phyloP scores from a whole-genome alignment of 768 basidiomycete genomes.

The Tephrocybe sp. region DNA sequence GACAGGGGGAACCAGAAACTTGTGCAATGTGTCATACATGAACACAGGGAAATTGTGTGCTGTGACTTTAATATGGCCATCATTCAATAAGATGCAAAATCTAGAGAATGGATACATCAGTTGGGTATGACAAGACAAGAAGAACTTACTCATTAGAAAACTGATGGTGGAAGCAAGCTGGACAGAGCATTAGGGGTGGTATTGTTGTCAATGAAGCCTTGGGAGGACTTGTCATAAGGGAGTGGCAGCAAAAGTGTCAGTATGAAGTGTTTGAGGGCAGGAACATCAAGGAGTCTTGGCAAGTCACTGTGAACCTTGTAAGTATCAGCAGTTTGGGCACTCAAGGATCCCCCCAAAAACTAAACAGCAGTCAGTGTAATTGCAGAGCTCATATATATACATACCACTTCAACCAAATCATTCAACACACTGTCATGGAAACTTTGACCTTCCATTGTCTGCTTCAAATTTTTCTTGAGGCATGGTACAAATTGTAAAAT shows the following conservation, averaged over 20 bases:
- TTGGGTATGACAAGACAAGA: background rate
- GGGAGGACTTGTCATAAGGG: background rate
- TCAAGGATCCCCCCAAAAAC: background rate
- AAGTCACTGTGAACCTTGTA: background rate
- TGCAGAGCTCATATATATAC: background rate
- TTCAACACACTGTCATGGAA: no score
- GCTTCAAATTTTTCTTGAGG: no score
- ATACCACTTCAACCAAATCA: background rate
- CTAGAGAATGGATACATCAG: background rate
- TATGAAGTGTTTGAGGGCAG: background rate
- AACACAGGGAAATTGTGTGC: background rate
- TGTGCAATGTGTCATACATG: background rate
- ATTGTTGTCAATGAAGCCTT: background rate
- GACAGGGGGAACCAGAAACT: background rate
- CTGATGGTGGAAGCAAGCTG: background rate
- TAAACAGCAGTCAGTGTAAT: background rate
- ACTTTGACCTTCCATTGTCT: no score
- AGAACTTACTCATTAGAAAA: background rate
- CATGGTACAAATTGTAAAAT: background rate
- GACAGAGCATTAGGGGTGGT: background rate
- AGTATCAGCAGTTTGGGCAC: background rate
- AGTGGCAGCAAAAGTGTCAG: background rate
- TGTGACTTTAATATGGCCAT: background rate
- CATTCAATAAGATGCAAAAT: background rate
- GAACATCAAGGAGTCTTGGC: background rate